A percentile compares a stretch with the other conserved stretches of the same genome.
These are phyloP conservation scores for Raffaelea arxii DNA, from an alignment of 2,329 filamentous ascomycete genomes.

Conservation along the genomic window DNA sequence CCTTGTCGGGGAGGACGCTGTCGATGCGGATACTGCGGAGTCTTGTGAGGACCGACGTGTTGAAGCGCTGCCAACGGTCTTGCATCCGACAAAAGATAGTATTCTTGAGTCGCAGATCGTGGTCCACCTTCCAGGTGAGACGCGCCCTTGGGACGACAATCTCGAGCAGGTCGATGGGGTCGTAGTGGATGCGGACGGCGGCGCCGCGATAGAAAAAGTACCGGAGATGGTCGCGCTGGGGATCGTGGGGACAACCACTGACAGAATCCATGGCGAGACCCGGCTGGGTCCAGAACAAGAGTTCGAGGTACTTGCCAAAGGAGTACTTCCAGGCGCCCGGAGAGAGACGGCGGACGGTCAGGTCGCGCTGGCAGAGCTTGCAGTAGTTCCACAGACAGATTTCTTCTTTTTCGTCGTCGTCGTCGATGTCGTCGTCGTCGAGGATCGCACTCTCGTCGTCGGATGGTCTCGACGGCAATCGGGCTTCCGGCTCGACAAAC, in stretches of 20 bases:
- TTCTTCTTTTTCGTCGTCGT: constrained; percentile 39
- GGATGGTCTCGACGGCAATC: constrained; percentile 50
- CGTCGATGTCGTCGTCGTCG: not conserved
- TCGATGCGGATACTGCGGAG: constrained; percentile 86
- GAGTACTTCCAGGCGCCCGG: constrained; percentile 96
- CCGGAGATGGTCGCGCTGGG: constrained; percentile 82
- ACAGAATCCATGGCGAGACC: constrained; percentile 65
- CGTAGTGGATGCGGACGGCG: constrained; percentile 82
- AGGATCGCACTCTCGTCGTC: constrained; percentile 23
- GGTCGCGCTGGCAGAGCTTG: constrained; percentile 84
- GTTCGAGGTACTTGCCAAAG: constrained; percentile 94
- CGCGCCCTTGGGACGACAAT: constrained; percentile 84
- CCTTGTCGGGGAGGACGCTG: constrained; percentile 79
- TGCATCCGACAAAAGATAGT: constrained; percentile 77
- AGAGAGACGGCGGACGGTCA: constrained; percentile 83
- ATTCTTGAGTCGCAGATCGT: constrained; percentile 86
- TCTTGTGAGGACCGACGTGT: constrained; percentile 72
- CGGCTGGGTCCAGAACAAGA: constrained; percentile 92
- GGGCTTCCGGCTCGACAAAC: constrained; percentile 60
- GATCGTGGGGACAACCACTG: constrained; percentile 68
- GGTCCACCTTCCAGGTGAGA: constrained; percentile 96
- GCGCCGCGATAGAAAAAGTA: constrained; percentile 87
- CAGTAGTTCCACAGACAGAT: constrained; percentile 98
- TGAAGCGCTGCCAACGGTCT: constrained; percentile 76
- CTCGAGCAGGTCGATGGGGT: constrained; percentile 84